A percentile compares a stretch with the other conserved stretches of the same genome.
Evolutionary conservation across 2,329 filamentous ascomycete genomes (phyloP).

Genomic region (Claviceps pazoutovae): DNA sequence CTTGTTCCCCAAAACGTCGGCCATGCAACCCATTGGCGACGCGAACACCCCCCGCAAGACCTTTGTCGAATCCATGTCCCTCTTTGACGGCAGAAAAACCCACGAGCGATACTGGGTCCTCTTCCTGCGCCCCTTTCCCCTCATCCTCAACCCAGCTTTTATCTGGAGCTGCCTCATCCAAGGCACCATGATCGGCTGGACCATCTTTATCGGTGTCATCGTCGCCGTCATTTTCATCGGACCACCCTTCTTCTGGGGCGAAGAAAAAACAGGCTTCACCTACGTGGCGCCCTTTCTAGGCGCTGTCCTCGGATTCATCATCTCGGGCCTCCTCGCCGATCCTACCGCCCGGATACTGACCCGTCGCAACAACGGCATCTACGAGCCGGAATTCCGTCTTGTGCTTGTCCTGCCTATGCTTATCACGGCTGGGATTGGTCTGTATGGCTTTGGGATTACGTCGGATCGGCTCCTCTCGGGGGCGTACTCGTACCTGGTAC

Average conservation of each 20-base stretch:
- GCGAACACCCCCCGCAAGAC: conserved; percentile 35
- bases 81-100: conserved; percentile 73
- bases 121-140: conserved; percentile 60
- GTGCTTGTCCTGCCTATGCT: conserved; percentile 72
- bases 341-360: conserved; percentile 58
- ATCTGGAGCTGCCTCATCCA: conserved; percentile 70
- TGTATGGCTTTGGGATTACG: conserved; percentile 76
- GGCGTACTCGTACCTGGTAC: conserved; percentile 57
- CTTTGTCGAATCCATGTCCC: conserved; percentile 45
- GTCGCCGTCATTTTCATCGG: conserved; percentile 71
- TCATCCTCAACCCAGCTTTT: conserved; percentile 75
- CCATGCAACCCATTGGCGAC: conserved; percentile 21
- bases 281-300: conserved; percentile 81
- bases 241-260: conserved; percentile 67
- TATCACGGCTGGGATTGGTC: conserved; percentile 59
- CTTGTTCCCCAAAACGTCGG: conserved; percentile 17
- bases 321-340: conserved; percentile 66
- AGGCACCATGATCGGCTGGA: conserved; percentile 88
- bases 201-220: conserved; percentile 78
- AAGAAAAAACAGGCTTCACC: conserved; percentile 71
- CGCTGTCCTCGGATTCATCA: conserved; percentile 58
- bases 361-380: conserved; percentile 61
- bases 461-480: conserved; percentile 39
- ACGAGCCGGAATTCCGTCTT: conserved; percentile 85
- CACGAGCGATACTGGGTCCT: conserved; percentile 57